Evolutionary conservation across 2,329 filamentous ascomycete genomes (phyloP), one percentile per base, ranked within the genome.

Genomic region (Hysterium pulicare): DNA sequence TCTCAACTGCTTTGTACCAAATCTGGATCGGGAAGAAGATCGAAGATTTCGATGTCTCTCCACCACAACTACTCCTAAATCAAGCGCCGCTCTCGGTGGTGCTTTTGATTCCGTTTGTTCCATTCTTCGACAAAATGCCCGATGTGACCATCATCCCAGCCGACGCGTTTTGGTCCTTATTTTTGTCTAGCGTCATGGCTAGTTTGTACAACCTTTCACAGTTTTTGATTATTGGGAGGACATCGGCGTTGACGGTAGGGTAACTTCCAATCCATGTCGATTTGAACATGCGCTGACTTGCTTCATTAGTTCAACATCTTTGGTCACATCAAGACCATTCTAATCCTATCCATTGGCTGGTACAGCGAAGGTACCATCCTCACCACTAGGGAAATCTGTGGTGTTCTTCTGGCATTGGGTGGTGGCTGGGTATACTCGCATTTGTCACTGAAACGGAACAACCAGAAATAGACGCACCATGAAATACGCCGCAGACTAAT

Each of bases 1-100:
- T 64, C 42, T 67, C 69, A 2, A 72, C 71, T 7, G 70, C 69
- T 1, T 67, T 73, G 35, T 73, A 73, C 46, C 70, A 72, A 53
- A 71, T 72, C 35, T 73, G 70, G 71, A 73, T 73, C 44, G 70
- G 70, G 48, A 72, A 72, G 64, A 72, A 72, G 54, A 72, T 73
- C 42, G 64, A 68, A 42, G 71, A 73, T 48, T 71, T 73, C 44
- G 58, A 56, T 26, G 70, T 71, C 10, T 67, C 68, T 1, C 66
- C 66, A 30, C 69, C 70, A 2, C 71, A 73, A 47, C 58, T 73
- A 11, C 59, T 73, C 5, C 57, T 72, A 37, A 73, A 72, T 49
- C 71, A 73, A 48, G 70, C 71, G 4, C 70, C 70, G 11, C 70
- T 72, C 40, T 68, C 68, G 4, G 70, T 71, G 20, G 55, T 70